A percentile compares a stretch with the other conserved stretches of the same genome.
These are phyloP conservation scores for Periconia digitata DNA, from an alignment of 2,329 filamentous ascomycete genomes.

Conservation along the genomic window DNA sequence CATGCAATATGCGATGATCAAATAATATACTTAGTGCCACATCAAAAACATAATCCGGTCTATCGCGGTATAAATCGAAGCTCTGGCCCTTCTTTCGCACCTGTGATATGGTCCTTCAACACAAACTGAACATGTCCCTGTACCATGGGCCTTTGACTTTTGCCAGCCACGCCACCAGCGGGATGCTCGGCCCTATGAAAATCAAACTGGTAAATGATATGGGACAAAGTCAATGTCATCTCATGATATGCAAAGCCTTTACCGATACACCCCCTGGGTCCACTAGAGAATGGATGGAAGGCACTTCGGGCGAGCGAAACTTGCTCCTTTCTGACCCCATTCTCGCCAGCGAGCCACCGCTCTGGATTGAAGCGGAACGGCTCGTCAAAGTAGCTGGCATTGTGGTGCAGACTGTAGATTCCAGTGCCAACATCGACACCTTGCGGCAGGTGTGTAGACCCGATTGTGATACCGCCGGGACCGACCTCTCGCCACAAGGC, in stretches of 20 bases:
- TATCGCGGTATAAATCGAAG: no score
- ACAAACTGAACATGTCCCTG: no score
- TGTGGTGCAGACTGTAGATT: background rate
- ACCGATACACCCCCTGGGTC: background rate
- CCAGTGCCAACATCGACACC: background rate
- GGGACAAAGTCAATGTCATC: background rate
- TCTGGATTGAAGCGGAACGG: background rate
- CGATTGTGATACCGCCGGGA: background rate
- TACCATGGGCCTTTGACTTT: background rate
- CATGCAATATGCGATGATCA: no score
- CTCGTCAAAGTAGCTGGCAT: background rate
- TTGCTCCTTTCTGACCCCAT: background rate
- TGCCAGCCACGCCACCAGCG: no score
- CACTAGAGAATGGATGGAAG: constrained; percentile 1
- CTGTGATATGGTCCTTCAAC: no score
- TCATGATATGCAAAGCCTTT: constrained; percentile 1
- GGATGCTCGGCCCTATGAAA: no score
- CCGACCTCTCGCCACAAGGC: background rate
- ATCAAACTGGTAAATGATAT: constrained; percentile 1
- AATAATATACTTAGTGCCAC: no score
- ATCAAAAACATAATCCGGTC: no score
- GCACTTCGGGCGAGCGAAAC: background rate
- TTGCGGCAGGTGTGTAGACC: background rate
- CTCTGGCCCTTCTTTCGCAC: no score
- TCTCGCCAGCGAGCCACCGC: background rate